Evolutionary conservation across 2,329 filamentous ascomycete genomes (phyloP).

Genomic region (Samsoniella hepiali): DNA sequence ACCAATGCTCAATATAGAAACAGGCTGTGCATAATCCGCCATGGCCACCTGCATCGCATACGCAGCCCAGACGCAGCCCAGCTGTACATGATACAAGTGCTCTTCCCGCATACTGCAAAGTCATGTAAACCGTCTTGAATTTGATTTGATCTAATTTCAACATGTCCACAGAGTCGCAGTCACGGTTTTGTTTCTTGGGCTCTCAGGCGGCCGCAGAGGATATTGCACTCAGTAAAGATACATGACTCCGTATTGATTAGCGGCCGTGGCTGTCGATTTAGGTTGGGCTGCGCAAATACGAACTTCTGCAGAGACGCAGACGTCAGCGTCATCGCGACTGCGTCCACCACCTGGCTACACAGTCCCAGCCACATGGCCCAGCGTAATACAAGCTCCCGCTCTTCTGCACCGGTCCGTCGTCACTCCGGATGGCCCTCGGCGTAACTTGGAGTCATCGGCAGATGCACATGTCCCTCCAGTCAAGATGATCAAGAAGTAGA

Average conservation of each 20-base stretch:
- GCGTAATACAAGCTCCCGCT: neutral
- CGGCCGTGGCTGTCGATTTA: neutral
- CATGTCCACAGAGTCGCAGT: neutral
- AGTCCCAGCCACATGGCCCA: neutral
- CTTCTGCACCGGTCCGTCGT: neutral
- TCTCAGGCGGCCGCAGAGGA: neutral
- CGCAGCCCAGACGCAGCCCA: neutral
- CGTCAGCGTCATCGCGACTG: conserved; percentile 13
- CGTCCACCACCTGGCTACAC: neutral
- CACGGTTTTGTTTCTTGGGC: neutral
- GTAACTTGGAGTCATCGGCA: neutral
- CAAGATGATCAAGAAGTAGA: neutral
- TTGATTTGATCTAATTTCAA: neutral
- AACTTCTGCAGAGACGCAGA: neutral
- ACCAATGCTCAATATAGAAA: conserved; percentile 14
- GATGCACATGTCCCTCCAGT: conserved; percentile 5
- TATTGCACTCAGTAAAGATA: neutral
- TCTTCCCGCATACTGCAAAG: neutral
- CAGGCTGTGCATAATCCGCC: conserved; percentile 9
- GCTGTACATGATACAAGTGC: conserved; percentile 7
- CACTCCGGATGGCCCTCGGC: neutral
- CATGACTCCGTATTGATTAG: neutral
- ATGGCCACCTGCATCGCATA: neutral
- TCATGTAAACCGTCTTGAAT: neutral
- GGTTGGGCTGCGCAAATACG: conserved; percentile 2